Percentiles rank a stretch among this genome's conserved stretches.
These are phyloP conservation scores for Diplodia seriata DNA, from an alignment of 2,329 filamentous ascomycete species.

Conservation along the genomic window DNA sequence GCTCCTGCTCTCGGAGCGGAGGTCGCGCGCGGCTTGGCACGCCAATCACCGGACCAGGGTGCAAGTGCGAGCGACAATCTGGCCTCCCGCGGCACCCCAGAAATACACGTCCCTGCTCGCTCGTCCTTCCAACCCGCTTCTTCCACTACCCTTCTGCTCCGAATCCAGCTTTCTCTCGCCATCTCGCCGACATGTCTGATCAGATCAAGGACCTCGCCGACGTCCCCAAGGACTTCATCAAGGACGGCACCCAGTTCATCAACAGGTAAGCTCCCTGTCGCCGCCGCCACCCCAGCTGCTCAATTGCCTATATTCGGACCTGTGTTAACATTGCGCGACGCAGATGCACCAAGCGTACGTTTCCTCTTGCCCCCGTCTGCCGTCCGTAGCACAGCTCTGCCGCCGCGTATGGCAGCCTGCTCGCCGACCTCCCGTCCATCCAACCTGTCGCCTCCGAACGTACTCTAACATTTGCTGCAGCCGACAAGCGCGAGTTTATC, in stretches of 20 bases:
- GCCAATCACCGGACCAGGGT: slow-evolving; percentile 25
- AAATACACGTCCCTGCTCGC: slow-evolving; percentile 29
- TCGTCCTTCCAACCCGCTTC: slow-evolving; percentile 2
- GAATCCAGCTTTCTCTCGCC: slow-evolving; percentile 29
- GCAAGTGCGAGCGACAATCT: slow-evolving; percentile 31
- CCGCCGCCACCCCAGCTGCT: neutral
- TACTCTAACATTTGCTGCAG: slow-evolving; percentile 20
- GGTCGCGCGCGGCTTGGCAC: slow-evolving; percentile 27
- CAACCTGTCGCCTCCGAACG: neutral
- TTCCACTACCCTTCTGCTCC: neutral
- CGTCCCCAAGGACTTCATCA: slow-evolving; percentile 51
- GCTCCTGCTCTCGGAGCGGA: slow-evolving; percentile 26
- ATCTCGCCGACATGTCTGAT: slow-evolving; percentile 64
- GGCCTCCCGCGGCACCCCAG: slow-evolving; percentile 29
- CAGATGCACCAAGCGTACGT: slow-evolving; percentile 55
- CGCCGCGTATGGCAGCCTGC: neutral
- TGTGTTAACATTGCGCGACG: slow-evolving; percentile 4
- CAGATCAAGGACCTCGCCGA: slow-evolving; percentile 74
- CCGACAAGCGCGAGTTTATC: slow-evolving; percentile 49
- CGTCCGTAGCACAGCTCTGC: neutral
- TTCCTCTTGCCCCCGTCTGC: neutral
- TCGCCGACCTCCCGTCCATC: neutral
- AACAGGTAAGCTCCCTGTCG: slow-evolving; percentile 43
- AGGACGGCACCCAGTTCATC: slow-evolving; percentile 58
- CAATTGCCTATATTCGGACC: neutral